These are phyloP conservation scores for Rugonectria rugulosa DNA, from an alignment of 2,329 filamentous ascomycete species.

Conservation along the genomic window DNA sequence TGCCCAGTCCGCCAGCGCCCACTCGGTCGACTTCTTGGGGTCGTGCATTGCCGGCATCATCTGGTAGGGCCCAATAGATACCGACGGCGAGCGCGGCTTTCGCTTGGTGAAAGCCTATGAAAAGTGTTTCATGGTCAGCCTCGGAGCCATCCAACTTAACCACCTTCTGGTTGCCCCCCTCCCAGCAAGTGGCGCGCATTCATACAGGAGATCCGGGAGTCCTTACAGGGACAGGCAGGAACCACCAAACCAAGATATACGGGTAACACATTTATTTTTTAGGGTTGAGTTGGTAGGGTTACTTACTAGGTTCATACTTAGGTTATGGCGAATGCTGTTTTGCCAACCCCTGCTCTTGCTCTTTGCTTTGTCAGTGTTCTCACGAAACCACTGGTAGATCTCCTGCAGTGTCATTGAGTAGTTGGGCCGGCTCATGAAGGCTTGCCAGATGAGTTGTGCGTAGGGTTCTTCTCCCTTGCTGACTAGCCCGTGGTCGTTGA, in stretches of 20 bases:
- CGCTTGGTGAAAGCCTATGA: constrained; percentile 54
- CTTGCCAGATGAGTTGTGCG: constrained; percentile 79
- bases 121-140: neutral
- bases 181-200: constrained; percentile 19
- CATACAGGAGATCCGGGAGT: constrained; percentile 17
- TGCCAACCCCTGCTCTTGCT: constrained; percentile 81
- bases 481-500: constrained; percentile 1
- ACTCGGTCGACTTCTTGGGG: constrained; percentile 74
- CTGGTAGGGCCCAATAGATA: constrained; percentile 13
- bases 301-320: constrained; percentile 91
- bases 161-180: too few species aligned
- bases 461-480: constrained; percentile 70
- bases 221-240: constrained; percentile 16
- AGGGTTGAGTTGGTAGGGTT: constrained; percentile 8
- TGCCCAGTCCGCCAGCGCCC: constrained; percentile 78
- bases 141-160: neutral
- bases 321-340: constrained; percentile 93
- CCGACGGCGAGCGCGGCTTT: constrained; percentile 39
- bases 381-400: constrained; percentile 89
- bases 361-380: constrained; percentile 82
- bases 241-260: constrained; percentile 24
- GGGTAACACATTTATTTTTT: constrained; percentile 15
- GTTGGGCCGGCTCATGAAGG: constrained; percentile 71
- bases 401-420: constrained; percentile 82
- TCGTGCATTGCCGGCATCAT: constrained; percentile 37